Conservation (phyloP, 2,329 filamentous ascomycete genomes). For the Mollisia scopiformis region DNA sequence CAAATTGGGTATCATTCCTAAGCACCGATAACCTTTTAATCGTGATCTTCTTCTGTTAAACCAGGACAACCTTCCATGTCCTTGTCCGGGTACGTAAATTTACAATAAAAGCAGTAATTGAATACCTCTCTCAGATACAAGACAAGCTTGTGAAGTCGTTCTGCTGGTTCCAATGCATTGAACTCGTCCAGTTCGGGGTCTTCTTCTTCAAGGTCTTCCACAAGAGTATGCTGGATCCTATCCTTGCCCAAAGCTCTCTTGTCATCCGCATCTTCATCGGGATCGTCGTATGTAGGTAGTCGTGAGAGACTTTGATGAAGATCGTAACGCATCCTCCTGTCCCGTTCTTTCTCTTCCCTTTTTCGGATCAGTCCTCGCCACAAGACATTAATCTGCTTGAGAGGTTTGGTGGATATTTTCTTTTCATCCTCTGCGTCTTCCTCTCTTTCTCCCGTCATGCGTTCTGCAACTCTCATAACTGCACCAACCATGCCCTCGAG, state of each 20-base stretch:
- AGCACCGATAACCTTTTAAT: conserved; percentile 41
- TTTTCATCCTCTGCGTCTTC: conserved; percentile 19
- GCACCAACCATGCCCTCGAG: conserved; percentile 71
- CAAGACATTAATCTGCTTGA: conserved; percentile 73
- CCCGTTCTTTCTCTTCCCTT: conserved; percentile 70
- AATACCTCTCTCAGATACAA: conserved; percentile 70
- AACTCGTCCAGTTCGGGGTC: conserved; percentile 83
- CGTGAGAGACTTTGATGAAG: conserved; percentile 65
- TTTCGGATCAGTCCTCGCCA: conserved; percentile 76
- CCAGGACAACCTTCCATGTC: conserved; percentile 90
- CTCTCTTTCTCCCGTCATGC: conserved; percentile 53
- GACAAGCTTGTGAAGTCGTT: conserved; percentile 70
- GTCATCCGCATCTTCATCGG: conserved; percentile 74
- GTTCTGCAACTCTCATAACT: conserved; percentile 82
- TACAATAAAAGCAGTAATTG: conserved; percentile 96
- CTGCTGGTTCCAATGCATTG: conserved; percentile 65
- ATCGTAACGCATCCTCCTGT: conserved; percentile 66
- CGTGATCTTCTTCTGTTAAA: conserved; percentile 80
- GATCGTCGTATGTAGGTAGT: conserved; percentile 69
- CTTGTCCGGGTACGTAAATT: conserved; percentile 74
- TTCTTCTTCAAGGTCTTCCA: conserved; percentile 75
- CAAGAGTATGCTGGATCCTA: conserved; percentile 56
- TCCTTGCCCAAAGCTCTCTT: conserved; percentile 67
- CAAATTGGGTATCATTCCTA: conserved; percentile 31
- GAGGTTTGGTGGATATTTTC: conserved; percentile 48